Percentiles rank a stretch among this genome's conserved stretches.
These are phyloP conservation scores for Rhizopogon vulgaris DNA, from an alignment of 768 basidiomycete genomes.

Conservation along the genomic window DNA sequence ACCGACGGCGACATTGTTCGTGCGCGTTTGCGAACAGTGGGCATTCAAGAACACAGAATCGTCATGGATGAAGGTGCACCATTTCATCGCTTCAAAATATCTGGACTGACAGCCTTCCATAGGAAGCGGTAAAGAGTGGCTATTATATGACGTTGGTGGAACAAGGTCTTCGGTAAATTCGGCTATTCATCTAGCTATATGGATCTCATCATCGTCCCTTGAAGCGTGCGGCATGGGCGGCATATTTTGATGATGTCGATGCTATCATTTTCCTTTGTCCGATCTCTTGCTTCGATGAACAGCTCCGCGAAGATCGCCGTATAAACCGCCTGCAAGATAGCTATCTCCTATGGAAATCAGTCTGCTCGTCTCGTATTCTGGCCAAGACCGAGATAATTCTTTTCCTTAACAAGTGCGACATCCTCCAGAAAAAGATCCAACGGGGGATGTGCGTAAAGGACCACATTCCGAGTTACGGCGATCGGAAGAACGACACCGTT, in stretches of 20 bases:
- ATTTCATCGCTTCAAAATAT: not conserved
- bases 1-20: conserved; percentile 74
- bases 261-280: conserved; percentile 74
- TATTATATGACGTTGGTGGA: conserved; percentile 79
- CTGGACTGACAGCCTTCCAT: not conserved
- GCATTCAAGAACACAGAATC: conserved; percentile 71
- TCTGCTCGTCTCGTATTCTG: conserved; percentile 63
- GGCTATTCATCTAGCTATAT: not conserved
- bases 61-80: conserved; percentile 55
- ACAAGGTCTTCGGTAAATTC: conserved; percentile 54
- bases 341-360: conserved; percentile 68
- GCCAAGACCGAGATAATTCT: conserved; percentile 44
- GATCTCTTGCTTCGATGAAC: conserved; percentile 81
- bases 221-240: conserved; percentile 70
- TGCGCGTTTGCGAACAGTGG: conserved; percentile 71
- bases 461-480: conserved; percentile 68
- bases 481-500: conserved; percentile 61
- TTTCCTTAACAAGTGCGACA: conserved; percentile 68
- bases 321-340: conserved; percentile 78
- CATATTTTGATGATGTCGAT: conserved; percentile 78
- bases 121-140: conserved; percentile 70
- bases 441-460: conserved; percentile 61
- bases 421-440: conserved; percentile 66
- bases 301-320: conserved; percentile 58
- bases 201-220: conserved; percentile 5